Conservation (phyloP, 2,329 filamentous ascomycete genomes). For the Penicillium freii region DNA sequence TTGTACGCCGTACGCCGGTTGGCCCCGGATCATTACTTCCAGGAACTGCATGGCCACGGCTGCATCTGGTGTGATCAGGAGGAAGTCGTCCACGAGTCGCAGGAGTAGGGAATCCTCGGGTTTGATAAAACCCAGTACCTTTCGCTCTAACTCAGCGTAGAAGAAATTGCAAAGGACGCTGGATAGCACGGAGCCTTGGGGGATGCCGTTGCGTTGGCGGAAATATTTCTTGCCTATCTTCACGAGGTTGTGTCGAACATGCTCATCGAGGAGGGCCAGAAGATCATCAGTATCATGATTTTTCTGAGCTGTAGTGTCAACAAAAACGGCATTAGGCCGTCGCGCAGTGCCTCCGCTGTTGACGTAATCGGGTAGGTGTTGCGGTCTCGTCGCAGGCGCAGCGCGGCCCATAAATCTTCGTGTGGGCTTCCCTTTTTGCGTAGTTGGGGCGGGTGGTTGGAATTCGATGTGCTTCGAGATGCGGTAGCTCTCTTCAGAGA, state of each 20-base stretch:
- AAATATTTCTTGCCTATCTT: constrained; percentile 87
- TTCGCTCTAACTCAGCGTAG: constrained; percentile 79
- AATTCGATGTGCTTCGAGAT: constrained; percentile 75
- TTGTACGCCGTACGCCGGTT: constrained; percentile 74
- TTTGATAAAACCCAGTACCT: constrained; percentile 66
- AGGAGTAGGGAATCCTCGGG: constrained; percentile 65
- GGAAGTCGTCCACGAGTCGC: constrained; percentile 86
- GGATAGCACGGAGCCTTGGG: constrained; percentile 87
- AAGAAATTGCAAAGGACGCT: constrained; percentile 91
- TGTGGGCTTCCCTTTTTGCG: constrained; percentile 26
- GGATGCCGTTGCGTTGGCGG: constrained; percentile 83
- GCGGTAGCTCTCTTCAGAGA: constrained; percentile 63
- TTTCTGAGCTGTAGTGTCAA: constrained; percentile 64
- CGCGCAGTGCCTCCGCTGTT: constrained; percentile 41
- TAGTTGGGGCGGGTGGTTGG: constrained; percentile 44
- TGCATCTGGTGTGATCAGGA: constrained; percentile 74
- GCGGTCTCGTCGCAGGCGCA: constrained; percentile 42
- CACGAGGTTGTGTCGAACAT: constrained; percentile 81
- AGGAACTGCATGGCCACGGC: constrained; percentile 70
- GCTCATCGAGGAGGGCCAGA: constrained; percentile 69
- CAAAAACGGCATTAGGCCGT: constrained; percentile 68
- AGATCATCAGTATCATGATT: constrained; percentile 59
- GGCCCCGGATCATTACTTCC: constrained; percentile 72
- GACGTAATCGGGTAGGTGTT: constrained; percentile 49
- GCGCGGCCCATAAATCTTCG: constrained; percentile 57